Base-by-base conservation (phyloP, 257 asterid genomes). In the Capsicum baccatum region DNA sequence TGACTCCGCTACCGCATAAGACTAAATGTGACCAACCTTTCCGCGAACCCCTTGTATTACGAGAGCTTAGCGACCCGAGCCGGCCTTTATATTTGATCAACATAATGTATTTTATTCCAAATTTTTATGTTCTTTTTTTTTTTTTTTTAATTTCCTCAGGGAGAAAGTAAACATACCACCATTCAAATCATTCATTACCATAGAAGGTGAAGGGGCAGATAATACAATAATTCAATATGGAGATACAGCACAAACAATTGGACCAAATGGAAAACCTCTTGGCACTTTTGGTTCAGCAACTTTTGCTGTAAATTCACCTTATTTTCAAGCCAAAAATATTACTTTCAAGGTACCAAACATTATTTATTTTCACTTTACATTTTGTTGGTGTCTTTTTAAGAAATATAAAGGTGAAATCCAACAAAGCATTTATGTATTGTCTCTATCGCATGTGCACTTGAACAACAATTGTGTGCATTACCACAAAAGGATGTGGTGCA, bases 231-330 rank as follows among this genome's bases (percentile, higher is more conserved):
- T 95, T 52, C 90, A 95, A 86, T 95, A 95, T 95, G 97, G 98
- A 10, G 99, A 95, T 74, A 93, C 97, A 12, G 97, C 99, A 14
- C 94, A 93, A 56, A 93, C 99, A 35, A 86, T n/a, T 15, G 98
- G 97, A 6, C 93, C 95, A 8, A 89, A 57, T 6, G 93, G 95
- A 57, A 85, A 59, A 58, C 95, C 97, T 6, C 94, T 95, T 59
- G 99, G 99, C 79, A 95, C 98, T 7, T 93, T 84, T 87, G 98
- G 91, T 16, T 95, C 99, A 8, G 99, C 99, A 7, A 95, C 99
- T 82, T 95, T 95, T 88, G 98, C 97, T 0, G 99, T 93, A 9
- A 95, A 95, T 85, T 88, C 99, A 0, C 97, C 96, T 0, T 95
- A 86, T 83, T 95, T 95, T 74, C 88, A 94, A 48, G 99, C 97